These are phyloP conservation scores for Pichiaceae sp. DNA, from an alignment of 1,139 yeast genomes.

Conservation along the genomic window DNA sequence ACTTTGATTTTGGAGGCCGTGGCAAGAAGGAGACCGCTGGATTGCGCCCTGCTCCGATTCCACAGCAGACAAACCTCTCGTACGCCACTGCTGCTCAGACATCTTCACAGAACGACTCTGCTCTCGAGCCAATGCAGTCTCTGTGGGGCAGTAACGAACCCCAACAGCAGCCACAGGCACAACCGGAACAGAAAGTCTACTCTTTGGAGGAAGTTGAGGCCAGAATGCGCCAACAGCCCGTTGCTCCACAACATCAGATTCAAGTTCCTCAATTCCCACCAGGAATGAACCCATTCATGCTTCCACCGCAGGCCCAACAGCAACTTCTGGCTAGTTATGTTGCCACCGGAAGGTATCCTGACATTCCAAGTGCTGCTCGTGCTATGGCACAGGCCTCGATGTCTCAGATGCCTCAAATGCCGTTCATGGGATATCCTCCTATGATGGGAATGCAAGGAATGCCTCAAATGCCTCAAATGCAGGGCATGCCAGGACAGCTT, in stretches of 20 bases:
- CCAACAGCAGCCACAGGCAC: conserved; percentile 13
- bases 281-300: conserved; percentile 19
- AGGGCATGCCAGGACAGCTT: conserved; percentile 6
- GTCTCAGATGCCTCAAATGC: conserved; percentile 17
- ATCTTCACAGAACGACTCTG: conserved; percentile 32
- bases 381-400: conserved; percentile 22
- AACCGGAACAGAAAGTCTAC: conserved; percentile 36
- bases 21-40: conserved; percentile 1
- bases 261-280: conserved; percentile 14
- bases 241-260: conserved; percentile 4
- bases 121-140: conserved; percentile 50
- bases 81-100: conserved; percentile 51
- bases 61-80: conserved; percentile 23
- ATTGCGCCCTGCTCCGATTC: conserved; percentile 16
- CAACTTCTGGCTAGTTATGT: conserved; percentile 22
- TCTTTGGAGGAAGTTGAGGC: conserved; percentile 76
- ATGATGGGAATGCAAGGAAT: conserved; percentile 10
- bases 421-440: conserved; percentile 12
- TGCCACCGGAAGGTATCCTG: conserved; percentile 23
- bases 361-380: conserved; percentile 21
- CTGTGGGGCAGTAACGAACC: conserved; percentile 40
- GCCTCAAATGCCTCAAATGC: conserved; percentile 13
- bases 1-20: conserved; percentile 57
- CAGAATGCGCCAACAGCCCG: conserved; percentile 33
- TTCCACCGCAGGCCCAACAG: conserved; percentile 22